phyloP scores from a whole-genome alignment of 2,329 filamentous ascomycete species.

The Aspergillus ustus region DNA sequence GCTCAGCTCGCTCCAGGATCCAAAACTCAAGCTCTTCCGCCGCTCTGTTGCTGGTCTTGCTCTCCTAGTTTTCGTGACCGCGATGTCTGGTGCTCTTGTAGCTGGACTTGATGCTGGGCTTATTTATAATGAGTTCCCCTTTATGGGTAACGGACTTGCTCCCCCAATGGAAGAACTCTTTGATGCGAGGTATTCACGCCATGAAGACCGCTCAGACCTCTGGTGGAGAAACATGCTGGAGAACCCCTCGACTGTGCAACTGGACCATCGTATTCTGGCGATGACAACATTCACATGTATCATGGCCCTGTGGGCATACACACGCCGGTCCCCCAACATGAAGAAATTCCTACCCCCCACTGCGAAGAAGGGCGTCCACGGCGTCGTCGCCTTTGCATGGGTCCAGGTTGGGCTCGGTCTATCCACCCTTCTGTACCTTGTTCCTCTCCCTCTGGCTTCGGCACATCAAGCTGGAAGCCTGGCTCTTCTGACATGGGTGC shows the following conservation, averaged over 20 bases:
- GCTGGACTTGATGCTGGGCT: constrained; percentile 94
- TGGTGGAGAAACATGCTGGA: constrained; percentile 98
- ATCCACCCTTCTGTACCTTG: constrained; percentile 88
- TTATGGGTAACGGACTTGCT: constrained; percentile 83
- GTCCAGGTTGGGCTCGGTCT: constrained; percentile 88
- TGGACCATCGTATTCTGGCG: constrained; percentile 92
- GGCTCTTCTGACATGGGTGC: constrained; percentile 78
- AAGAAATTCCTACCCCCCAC: constrained; percentile 60
- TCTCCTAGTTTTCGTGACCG: constrained; percentile 81
- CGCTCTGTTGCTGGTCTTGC: constrained; percentile 72
- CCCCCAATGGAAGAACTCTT: constrained; percentile 84
- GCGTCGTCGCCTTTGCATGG: constrained; percentile 80
- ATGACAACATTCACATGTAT: constrained; percentile 85
- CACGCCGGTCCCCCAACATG: constrained; percentile 68
- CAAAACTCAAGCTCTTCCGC: constrained; percentile 74
- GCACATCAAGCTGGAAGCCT: constrained; percentile 91
- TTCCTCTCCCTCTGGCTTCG: constrained; percentile 84
- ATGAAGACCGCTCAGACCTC: constrained; percentile 76
- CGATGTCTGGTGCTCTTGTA: constrained; percentile 91
- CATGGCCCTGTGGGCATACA: constrained; percentile 78
- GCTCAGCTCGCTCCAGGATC: constrained; percentile 66
- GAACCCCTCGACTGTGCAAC: constrained; percentile 92
- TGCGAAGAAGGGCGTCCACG: constrained; percentile 72
- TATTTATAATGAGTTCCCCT: constrained; percentile 98
- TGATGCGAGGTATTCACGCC: constrained; percentile 81